phyloP scores from a whole-genome alignment of 2,329 filamentous ascomycete genomes.

The Pseudopithomyces maydicus region DNA sequence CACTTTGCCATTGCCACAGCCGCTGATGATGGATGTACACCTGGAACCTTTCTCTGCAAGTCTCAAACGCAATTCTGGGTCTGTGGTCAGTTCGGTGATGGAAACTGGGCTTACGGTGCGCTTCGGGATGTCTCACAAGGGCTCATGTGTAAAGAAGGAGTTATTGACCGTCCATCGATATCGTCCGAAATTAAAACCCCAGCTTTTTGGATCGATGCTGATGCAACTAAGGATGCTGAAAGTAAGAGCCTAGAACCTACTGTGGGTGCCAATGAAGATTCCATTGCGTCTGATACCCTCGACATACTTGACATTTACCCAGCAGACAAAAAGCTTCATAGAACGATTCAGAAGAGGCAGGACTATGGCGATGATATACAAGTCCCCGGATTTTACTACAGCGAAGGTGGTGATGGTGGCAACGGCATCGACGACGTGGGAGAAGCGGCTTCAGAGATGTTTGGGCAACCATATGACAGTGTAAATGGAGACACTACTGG shows the following conservation, averaged over 20 bases:
- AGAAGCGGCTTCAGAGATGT: not conserved
- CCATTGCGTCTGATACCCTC: not conserved
- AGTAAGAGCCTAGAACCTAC: not conserved
- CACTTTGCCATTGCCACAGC: slow-evolving; percentile 35
- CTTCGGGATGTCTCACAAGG: slow-evolving; percentile 38
- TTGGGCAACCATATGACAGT: not conserved
- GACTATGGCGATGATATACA: slow-evolving; percentile 2
- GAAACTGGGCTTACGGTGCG: slow-evolving; percentile 36
- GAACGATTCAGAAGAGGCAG: not conserved
- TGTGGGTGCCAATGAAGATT: not conserved
- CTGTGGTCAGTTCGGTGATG: slow-evolving; percentile 30
- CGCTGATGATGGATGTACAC: slow-evolving; percentile 36
- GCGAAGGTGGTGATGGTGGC: not conserved
- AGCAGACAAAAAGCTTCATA: too few relatives aligned
- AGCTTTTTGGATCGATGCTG: not conserved
- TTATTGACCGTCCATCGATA: slow-evolving; percentile 10
- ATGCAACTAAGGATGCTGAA: not conserved
- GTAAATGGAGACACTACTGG: not conserved
- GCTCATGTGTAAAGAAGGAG: slow-evolving; percentile 43
- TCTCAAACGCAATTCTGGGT: slow-evolving; percentile 40
- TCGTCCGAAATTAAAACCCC: not conserved
- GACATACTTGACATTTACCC: not conserved
- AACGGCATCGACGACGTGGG: slow-evolving; percentile 1
- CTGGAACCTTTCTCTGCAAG: slow-evolving; percentile 48
- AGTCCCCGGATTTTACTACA: slow-evolving; percentile 2